Evolutionary conservation across 2,329 filamentous ascomycete genomes (phyloP), one percentile per base, ranked within the genome.

Genomic region (Cyanodermella asteris): DNA sequence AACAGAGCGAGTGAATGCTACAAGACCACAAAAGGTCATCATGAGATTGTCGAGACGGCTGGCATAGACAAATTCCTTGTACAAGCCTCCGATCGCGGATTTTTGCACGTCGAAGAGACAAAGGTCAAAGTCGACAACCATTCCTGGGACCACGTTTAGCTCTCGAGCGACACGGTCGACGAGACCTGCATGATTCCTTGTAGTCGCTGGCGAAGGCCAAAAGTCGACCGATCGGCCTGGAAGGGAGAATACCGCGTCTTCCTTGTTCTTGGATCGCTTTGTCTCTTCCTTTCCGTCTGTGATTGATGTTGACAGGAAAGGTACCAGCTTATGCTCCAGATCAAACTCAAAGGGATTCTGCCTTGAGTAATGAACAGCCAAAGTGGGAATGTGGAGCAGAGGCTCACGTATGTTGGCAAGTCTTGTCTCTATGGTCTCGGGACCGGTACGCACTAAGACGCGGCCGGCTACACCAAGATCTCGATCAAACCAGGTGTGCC

Each of bases 111-210:
- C 87, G 44, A 74, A 97, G 17, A 97, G 71, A 52, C 94, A 87
- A 18, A 94, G 66, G 44, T 97, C 87, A 87, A 87, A 97, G 54
- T 87, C 90, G 29, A 91, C 55, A 34, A 97, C 91, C n/a, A n/a
- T n/a, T n/a, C n/a, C n/a, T n/a, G n/a, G n/a, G n/a, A n/a, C n/a
- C n/a, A n/a, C n/a, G 16, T 66, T 67, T n/a, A 94, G 61, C 44
- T 87, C 63, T 10, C 62, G n/a, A n/a, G n/a, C n/a, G n/a, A n/a
- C n/a, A n/a, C n/a, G n/a, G n/a, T n/a, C n/a, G n/a, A n/a, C n/a
- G n/a, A n/a, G n/a, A n/a, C n/a, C n/a, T n/a, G n/a, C n/a, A n/a
- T n/a, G n/a, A n/a, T n/a, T n/a, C n/a, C n/a, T n/a, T n/a, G n/a
- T n/a, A n/a, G n/a, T n/a, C n/a, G n/a, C n/a, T n/a, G n/a, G n/a